These are phyloP conservation scores for Candida boleticola DNA, from an alignment of 805 yeast genomes.

Conservation along the genomic window DNA sequence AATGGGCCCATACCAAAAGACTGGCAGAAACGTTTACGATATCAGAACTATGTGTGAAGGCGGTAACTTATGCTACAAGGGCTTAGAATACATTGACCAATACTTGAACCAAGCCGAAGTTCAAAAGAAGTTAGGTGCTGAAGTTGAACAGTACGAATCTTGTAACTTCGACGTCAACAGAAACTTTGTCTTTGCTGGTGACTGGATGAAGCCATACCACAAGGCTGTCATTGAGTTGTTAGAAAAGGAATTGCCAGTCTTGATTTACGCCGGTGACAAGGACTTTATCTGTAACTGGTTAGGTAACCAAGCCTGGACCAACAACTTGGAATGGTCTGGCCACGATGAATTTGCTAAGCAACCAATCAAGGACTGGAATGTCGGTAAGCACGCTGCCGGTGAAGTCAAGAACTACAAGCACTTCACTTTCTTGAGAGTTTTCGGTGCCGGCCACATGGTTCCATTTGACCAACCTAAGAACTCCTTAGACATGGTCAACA, in stretches of 20 bases:
- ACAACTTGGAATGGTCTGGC: constrained; percentile 64
- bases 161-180: constrained; percentile 79
- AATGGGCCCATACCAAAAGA: constrained; percentile 75
- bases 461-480: constrained; percentile 84
- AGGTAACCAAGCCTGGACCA: constrained; percentile 84
- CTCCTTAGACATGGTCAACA: constrained; percentile 76
- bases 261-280: constrained; percentile 92
- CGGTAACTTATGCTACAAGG: constrained; percentile 70
- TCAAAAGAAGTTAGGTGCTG: constrained; percentile 83
- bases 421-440: constrained; percentile 80
- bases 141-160: constrained; percentile 71
- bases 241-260: constrained; percentile 70
- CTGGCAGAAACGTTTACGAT: constrained; percentile 92
- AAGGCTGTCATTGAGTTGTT: constrained; percentile 60
- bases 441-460: constrained; percentile 94
- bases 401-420: constrained; percentile 69
- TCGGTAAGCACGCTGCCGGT: constrained; percentile 50
- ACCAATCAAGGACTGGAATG: constrained; percentile 43
- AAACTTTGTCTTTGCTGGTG: constrained; percentile 83
- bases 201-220: constrained; percentile 83
- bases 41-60: constrained; percentile 78
- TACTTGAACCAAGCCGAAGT: constrained; percentile 79
- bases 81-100: constrained; percentile 67
- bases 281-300: constrained; percentile 93
- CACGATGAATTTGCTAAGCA: constrained; percentile 44